Base-by-base conservation (phyloP, 768 basidiomycete species). In the Termitomyces titanicus region DNA sequence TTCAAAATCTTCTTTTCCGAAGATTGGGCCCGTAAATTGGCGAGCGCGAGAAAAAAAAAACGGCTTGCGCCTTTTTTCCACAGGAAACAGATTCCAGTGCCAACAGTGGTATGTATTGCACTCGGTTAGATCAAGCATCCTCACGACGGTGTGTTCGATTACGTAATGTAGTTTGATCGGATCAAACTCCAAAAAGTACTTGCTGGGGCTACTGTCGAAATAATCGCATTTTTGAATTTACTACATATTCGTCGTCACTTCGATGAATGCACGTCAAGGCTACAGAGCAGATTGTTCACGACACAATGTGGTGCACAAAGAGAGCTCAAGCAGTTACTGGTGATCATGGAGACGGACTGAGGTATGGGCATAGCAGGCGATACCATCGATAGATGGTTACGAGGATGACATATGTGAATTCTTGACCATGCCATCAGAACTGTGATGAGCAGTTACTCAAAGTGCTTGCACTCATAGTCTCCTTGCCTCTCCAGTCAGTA, bases 401-500 rank as follows among this genome's bases (percentile, higher is more conserved):
- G 20, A 27, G 27, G 37, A 49, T 42, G 22, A 31, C 3, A 31
- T 33, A 31, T 51, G 40, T 42, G 40, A 35, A 42, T 33, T 38
- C 51, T 53, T 59, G 51, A 47, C 51, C 51, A 53, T 42, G 24
- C 44, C 44, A 48, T 54, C 58, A 47, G 24, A 50, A 51, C 49
- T 52, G 31, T 51, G 59, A 62, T 57, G 51, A 50, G 44, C 43
- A 58, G 37, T 51, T 44, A 20, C n/a, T 45, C 10, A 15, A n/a
- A n/a, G 47, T 43, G 38, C 37, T 61, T 58, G 52, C 54, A 60
- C 51, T 47, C 49, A 35, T 39, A 51, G 52, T 20, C 52, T 47
- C 52, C 48, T 54, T 48, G 47, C 57, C 38, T 31, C 52, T 47
- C 47, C 55, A 39, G 15, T 51, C 47, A 55, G n/a, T 20, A 72